Percentiles rank a stretch among this genome's conserved stretches.
phyloP scores from a whole-genome alignment of 495 filamentous ascomycete species.

The Lasiosphaeris hirsuta region DNA sequence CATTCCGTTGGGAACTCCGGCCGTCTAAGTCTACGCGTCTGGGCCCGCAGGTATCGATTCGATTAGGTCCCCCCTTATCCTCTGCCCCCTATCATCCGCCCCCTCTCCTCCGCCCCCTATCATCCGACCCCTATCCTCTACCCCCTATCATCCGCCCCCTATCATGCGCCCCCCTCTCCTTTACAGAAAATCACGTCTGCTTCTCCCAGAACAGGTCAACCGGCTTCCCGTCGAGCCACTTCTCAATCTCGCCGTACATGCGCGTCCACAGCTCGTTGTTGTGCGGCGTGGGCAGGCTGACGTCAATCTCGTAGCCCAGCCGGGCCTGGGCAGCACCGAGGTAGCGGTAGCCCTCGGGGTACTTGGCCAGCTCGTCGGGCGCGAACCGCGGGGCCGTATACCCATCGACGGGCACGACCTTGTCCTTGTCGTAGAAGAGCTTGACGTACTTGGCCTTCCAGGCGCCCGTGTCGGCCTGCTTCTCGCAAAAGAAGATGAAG shows the following conservation, averaged over 20 bases:
- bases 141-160: too few species aligned
- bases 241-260: constrained; percentile 45
- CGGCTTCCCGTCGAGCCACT: constrained; percentile 41
- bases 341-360: constrained; percentile 57
- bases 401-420: constrained; percentile 56
- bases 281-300: constrained; percentile 36
- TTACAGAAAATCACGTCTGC: not conserved
- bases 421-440: constrained; percentile 69
- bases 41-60: too few species aligned
- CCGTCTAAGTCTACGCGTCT: too few species aligned
- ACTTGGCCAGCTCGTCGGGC: constrained; percentile 44
- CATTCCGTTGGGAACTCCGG: too few species aligned
- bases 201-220: constrained; percentile 31
- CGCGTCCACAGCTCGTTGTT: constrained; percentile 29
- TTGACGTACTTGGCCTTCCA: constrained; percentile 62
- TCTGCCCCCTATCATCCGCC: too few species aligned
- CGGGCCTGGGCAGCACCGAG: constrained; percentile 46
- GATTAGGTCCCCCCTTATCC: too few species aligned
- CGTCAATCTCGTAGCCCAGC: constrained; percentile 43
- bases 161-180: too few species aligned
- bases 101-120: too few species aligned
- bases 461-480: constrained; percentile 31
- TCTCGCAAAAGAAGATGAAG: constrained; percentile 61
- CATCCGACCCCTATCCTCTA: too few species aligned
- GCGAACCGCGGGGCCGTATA: constrained; percentile 47